These are phyloP conservation scores for Brettanomyces sp. DNA, from an alignment of 805 yeast species.

Conservation along the genomic window DNA sequence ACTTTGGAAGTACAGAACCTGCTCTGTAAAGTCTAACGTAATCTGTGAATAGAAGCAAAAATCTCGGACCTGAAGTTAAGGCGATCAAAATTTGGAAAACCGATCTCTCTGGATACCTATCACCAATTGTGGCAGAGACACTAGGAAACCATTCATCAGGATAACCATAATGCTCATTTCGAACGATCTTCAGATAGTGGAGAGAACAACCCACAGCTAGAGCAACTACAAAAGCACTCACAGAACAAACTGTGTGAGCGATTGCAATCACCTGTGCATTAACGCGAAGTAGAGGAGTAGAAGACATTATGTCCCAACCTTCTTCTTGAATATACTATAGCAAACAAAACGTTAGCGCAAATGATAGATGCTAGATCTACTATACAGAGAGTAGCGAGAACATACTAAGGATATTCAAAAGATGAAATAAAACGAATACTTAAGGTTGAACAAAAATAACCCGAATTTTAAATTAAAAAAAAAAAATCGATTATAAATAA, in stretches of 20 bases:
- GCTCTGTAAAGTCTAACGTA: slow-evolving; percentile 37
- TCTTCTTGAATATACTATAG: no score
- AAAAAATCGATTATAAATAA: no score
- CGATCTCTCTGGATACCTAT: slow-evolving; percentile 91
- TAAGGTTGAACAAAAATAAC: no score
- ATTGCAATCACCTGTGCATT: slow-evolving; percentile 62
- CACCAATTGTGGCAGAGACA: slow-evolving; percentile 95
- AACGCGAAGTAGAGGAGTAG: slow-evolving; percentile 22
- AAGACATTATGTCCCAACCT: background rate
- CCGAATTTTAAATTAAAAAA: no score
- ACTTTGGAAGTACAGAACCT: slow-evolving; percentile 28
- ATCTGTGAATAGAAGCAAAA: slow-evolving; percentile 47
- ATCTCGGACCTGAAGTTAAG: slow-evolving; percentile 87
- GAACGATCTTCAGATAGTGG: slow-evolving; percentile 83
- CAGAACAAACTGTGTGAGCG: slow-evolving; percentile 66
- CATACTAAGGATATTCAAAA: no score
- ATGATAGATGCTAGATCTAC: no score
- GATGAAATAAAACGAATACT: no score
- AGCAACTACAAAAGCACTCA: slow-evolving; percentile 68
- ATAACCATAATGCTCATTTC: slow-evolving; percentile 78
- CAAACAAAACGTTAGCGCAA: no score
- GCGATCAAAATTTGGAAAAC: slow-evolving; percentile 89
- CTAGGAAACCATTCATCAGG: slow-evolving; percentile 99
- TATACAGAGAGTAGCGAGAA: no score
- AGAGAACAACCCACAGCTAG: slow-evolving; percentile 62